Evolutionary conservation across 2,329 filamentous ascomycete genomes (phyloP).

Genomic region (Penicillium olsonii): DNA sequence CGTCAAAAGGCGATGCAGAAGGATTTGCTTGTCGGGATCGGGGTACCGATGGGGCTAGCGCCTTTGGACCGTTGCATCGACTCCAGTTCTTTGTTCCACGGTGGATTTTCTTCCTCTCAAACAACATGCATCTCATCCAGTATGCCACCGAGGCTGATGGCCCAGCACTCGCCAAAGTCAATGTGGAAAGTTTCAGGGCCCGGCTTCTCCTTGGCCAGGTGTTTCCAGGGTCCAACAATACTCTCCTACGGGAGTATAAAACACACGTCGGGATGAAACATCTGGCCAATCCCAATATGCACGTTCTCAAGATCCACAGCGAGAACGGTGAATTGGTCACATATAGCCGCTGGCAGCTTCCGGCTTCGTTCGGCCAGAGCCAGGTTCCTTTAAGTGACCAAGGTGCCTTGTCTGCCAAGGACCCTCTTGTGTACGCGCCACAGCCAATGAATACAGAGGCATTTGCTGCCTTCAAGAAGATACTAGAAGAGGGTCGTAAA

Average conservation of each 20-base stretch:
- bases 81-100: no score
- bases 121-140: conserved; percentile 32
- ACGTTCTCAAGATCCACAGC: conserved; percentile 46
- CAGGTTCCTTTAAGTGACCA: conserved; percentile 42
- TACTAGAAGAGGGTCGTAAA: conserved; percentile 20
- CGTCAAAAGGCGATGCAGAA: no score
- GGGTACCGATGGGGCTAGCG: conserved; percentile 3
- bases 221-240: conserved; percentile 39
- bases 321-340: conserved; percentile 40
- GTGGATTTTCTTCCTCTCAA: not conserved
- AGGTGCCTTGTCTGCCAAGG: conserved; percentile 34
- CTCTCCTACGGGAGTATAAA: conserved; percentile 39
- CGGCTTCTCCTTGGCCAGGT: conserved; percentile 41
- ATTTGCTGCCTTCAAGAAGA: conserved; percentile 19
- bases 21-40: no score
- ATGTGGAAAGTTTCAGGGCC: conserved; percentile 48
- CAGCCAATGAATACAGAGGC: conserved; percentile 49
- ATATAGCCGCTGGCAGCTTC: conserved; percentile 53
- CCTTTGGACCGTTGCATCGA: not conserved
- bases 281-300: conserved; percentile 40
- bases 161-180: conserved; percentile 44
- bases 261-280: conserved; percentile 38
- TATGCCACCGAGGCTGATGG: conserved; percentile 46
- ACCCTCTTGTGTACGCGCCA: conserved; percentile 43
- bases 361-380: conserved; percentile 25